Evolutionary conservation across 345 rosid genomes (phyloP), one percentile per base, ranked within the genome.

Genomic region (Ceriops zippeliana): DNA sequence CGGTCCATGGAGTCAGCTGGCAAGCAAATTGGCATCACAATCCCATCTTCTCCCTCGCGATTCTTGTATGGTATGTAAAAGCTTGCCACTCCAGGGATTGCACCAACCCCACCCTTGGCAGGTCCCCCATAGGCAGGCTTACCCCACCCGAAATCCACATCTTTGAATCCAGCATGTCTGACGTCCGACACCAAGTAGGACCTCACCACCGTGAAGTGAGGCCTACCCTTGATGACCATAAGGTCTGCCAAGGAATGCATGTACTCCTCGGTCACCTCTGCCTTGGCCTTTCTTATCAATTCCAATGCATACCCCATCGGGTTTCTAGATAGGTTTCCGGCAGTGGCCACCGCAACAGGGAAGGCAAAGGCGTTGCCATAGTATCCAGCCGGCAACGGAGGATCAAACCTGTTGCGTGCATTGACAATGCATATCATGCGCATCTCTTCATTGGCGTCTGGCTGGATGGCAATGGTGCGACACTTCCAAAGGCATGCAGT

Each of bases 361-460:
- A 57, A 68, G n/a, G 68, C 70, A 31, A 77, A 66, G 11, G 73
- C 81, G 63, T 82, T 84, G 2, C 88, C 88, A 28, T 84, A 81
- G 28, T 81, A 86, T 5, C 85, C 86, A 0, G 13, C n/a, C 0
- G 63, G 61, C 16, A 74, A 20, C 0, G 51, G 66, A 61, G 66
- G 65, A 32, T 35, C 27, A 17, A 53, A 28, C 20, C 9, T 34
- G 2, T 32, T 19, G 1, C 75, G 69, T 1, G 63, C 59, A 24
- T 66, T 73, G 20, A 59, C 60, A 1, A 34, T 1, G 58, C 42
- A 53, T 24, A 62, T n/a, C 19, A 74, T 6, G 20, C 74, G 66
- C 58, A 80, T 71, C 1, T 19, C 62, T 7, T 71, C 69, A 0
- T 46, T 56, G 5, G 76, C 68, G 5, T 76, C 70, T 2, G 61